Conservation (phyloP, 1,139 yeast genomes). For the Geotrichum klebahnii region DNA sequence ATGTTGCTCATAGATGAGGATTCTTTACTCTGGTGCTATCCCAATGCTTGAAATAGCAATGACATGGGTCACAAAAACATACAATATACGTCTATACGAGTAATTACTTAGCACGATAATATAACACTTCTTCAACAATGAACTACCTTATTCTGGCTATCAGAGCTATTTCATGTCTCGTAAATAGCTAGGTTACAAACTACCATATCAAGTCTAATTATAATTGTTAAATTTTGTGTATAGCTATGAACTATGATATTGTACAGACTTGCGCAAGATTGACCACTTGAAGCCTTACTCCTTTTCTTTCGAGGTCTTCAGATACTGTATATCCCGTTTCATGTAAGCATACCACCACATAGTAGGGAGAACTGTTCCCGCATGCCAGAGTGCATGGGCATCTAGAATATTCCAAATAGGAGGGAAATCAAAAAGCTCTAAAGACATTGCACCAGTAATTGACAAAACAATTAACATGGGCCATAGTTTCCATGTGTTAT, state of each 20-base stretch:
- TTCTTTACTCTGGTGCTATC: no score
- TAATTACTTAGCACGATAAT: no score
- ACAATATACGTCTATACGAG: no score
- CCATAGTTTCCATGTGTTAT: constrained; percentile 45
- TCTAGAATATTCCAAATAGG: constrained; percentile 65
- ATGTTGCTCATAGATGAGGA: no score
- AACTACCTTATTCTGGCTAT: no score
- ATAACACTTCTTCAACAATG: no score
- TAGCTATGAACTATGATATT: no score
- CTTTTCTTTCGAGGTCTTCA: constrained; percentile 18
- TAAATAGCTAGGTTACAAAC: no score
- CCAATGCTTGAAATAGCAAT: no score
- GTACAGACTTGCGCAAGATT: neutral
- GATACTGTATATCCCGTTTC: constrained; percentile 33
- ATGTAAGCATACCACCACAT: constrained; percentile 42
- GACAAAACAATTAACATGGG: constrained; percentile 52
- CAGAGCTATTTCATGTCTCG: no score
- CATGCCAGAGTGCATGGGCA: constrained; percentile 93
- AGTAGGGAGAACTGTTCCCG: constrained; percentile 41
- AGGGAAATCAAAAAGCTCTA: constrained; percentile 86
- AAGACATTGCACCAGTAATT: constrained; percentile 69
- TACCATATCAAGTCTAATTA: no score
- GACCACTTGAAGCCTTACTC: constrained; percentile 10
- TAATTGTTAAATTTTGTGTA: neutral
- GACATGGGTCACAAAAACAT: no score